Percentiles rank a stretch among this genome's conserved stretches.
Evolutionary conservation across 2,329 filamentous ascomycete genomes (phyloP).

Genomic region (Neonectria neomacrospora): DNA sequence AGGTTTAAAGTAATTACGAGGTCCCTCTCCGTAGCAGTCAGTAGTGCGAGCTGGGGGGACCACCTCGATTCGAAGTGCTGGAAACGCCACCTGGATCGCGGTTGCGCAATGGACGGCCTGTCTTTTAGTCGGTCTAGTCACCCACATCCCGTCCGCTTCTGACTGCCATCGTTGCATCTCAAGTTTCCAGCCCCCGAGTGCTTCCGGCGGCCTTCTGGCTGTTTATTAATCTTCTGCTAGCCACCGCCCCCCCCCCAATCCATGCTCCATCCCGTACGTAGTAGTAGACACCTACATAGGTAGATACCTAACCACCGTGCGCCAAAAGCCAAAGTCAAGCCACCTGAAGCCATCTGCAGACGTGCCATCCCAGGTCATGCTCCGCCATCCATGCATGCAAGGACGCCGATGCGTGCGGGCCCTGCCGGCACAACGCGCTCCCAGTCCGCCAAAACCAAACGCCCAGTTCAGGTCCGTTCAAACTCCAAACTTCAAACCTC

Average conservation of each 20-base stretch:
- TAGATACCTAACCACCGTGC: conserved; percentile 4
- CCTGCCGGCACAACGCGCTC: conserved; percentile 19
- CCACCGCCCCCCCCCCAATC: background rate
- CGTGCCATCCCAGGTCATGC: conserved; percentile 28
- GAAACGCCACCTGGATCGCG: conserved; percentile 36
- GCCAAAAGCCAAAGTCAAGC: conserved; percentile 1
- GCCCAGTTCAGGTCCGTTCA: conserved; percentile 3
- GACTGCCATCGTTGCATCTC: background rate
- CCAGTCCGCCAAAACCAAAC: background rate
- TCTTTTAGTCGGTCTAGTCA: background rate
- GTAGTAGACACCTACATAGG: background rate
- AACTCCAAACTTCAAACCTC: background rate
- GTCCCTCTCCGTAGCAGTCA: conserved; percentile 7
- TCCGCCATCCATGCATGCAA: conserved; percentile 35
- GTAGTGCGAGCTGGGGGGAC: background rate
- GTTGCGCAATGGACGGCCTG: conserved; percentile 16
- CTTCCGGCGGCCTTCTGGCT: conserved; percentile 18
- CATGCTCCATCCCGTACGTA: background rate
- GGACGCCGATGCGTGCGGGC: conserved; percentile 34
- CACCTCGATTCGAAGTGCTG: conserved; percentile 11
- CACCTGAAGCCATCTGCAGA: background rate
- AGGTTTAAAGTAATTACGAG: conserved; percentile 17
- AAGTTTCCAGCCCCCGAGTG: conserved; percentile 8
- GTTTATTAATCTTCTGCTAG: conserved; percentile 4
- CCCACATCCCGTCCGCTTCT: background rate